phyloP scores from a whole-genome alignment of 2,329 filamentous ascomycete genomes.

The Phyllosticta ampelicida region DNA sequence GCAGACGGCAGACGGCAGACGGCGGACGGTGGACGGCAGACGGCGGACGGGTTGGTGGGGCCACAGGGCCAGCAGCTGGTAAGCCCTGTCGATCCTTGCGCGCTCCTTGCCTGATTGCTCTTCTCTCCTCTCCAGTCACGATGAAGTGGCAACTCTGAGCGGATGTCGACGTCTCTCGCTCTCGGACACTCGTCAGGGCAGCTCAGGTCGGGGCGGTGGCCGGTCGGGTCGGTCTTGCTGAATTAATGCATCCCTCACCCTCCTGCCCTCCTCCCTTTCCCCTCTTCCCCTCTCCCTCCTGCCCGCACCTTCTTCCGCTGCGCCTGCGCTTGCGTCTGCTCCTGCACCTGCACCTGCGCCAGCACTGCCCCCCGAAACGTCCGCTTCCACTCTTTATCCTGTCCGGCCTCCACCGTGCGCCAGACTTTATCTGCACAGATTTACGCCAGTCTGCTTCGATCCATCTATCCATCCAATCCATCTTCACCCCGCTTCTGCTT shows the following conservation, averaged over 20 bases:
- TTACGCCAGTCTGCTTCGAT: not conserved
- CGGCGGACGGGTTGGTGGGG: not conserved
- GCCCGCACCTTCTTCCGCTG: not conserved
- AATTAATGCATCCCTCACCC: not conserved
- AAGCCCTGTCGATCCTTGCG: not conserved
- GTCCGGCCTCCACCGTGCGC: not conserved
- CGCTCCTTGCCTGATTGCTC: not conserved
- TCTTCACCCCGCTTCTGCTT: not conserved
- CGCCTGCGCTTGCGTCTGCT: not conserved
- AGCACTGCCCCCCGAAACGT: not conserved
- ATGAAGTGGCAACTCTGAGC: not conserved
- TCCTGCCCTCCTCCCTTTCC: not conserved
- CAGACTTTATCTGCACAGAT: not conserved
- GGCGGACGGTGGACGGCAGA: not conserved
- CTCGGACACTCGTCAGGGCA: too few species aligned
- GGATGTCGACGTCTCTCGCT: not conserved
- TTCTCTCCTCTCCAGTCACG: not conserved
- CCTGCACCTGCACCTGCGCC: too few species aligned
- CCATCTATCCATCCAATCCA: not conserved
- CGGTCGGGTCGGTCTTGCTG: not conserved
- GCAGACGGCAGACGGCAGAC: too few species aligned
- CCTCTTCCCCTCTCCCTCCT: not conserved
- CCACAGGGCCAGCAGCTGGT: not conserved
- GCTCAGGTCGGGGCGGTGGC: not conserved
- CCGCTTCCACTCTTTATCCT: not conserved